Conservation (phyloP, 805 yeast genomes). For the Suhomyces emberorum region DNA sequence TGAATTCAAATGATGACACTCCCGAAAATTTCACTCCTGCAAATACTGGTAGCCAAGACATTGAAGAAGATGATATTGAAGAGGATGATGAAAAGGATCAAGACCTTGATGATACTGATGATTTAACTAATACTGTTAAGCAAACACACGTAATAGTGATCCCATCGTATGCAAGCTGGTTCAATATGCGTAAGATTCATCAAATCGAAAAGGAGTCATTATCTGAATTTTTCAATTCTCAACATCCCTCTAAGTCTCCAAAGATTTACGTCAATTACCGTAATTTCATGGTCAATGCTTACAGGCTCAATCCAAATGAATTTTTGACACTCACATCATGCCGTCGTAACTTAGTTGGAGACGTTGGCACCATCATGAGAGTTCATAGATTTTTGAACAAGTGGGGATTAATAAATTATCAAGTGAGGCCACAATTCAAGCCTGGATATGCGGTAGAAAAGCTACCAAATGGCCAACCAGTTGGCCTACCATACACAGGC, state of each 20-base stretch:
- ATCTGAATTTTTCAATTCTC: slow-evolving; percentile 81
- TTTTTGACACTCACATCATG: slow-evolving; percentile 87
- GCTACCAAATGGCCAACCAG: slow-evolving; percentile 39
- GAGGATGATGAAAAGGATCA: slow-evolving; percentile 7
- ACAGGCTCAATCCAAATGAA: slow-evolving; percentile 85
- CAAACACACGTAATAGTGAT: slow-evolving; percentile 84
- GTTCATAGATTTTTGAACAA: slow-evolving; percentile 78
- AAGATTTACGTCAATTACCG: slow-evolving; percentile 76
- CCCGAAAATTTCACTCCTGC: neutral
- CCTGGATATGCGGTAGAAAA: slow-evolving; percentile 60
- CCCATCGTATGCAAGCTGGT: slow-evolving; percentile 90
- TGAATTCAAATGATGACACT: neutral
- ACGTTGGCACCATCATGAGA: slow-evolving; percentile 83
- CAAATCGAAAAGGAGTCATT: slow-evolving; percentile 77
- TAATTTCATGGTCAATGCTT: slow-evolving; percentile 85
- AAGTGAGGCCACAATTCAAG: slow-evolving; percentile 74
- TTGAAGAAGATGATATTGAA: slow-evolving; percentile 5
- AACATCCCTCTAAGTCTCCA: slow-evolving; percentile 76
- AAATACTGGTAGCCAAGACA: neutral
- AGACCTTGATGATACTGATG: slow-evolving; percentile 4
- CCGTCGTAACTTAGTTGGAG: slow-evolving; percentile 86
- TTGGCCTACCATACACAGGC: slow-evolving; percentile 67
- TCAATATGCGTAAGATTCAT: slow-evolving; percentile 66
- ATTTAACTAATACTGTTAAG: slow-evolving; percentile 14
- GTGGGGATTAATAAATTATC: slow-evolving; percentile 94